A percentile compares a stretch with the other conserved stretches of the same genome.
Conservation (phyloP, 2,329 filamentous ascomycete genomes). For the Setomelanomma holmii region DNA sequence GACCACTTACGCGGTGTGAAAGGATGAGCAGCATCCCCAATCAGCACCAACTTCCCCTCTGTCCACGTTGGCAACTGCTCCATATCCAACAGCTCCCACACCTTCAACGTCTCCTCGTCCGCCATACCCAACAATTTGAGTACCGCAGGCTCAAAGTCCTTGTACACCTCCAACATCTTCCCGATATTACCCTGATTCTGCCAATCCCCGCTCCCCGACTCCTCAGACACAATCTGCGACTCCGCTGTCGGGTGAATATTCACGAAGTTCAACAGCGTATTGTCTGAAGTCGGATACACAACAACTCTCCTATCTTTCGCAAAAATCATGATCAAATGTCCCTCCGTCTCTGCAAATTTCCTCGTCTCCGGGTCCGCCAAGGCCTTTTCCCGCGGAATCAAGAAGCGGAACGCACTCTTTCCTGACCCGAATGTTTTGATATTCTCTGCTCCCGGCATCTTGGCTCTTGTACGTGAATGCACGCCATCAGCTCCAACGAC, state of each 20-base stretch:
- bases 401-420: slow-evolving; percentile 65
- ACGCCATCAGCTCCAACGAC: slow-evolving; percentile 65
- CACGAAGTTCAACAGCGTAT: slow-evolving; percentile 57
- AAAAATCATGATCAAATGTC: slow-evolving; percentile 55
- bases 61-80: slow-evolving; percentile 63
- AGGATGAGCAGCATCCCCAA: slow-evolving; percentile 74
- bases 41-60: slow-evolving; percentile 60
- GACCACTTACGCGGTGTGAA: slow-evolving; percentile 64
- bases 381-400: slow-evolving; percentile 57
- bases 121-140: slow-evolving; percentile 49
- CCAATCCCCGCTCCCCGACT: slow-evolving; percentile 36
- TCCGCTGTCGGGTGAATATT: slow-evolving; percentile 51
- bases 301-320: slow-evolving; percentile 54
- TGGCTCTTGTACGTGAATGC: slow-evolving; percentile 45
- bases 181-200: slow-evolving; percentile 46
- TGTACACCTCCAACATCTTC: slow-evolving; percentile 51
- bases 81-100: slow-evolving; percentile 62
- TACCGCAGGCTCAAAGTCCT: slow-evolving; percentile 46
- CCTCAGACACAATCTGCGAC: slow-evolving; percentile 24
- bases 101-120: slow-evolving; percentile 45
- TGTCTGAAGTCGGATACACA: slow-evolving; percentile 57
- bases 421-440: slow-evolving; percentile 56
- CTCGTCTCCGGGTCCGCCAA: slow-evolving; percentile 50
- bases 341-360: slow-evolving; percentile 47
- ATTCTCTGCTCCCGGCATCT: slow-evolving; percentile 34